Conservation (phyloP, 805 yeast genomes). For the Candida krabiensis region DNA sequence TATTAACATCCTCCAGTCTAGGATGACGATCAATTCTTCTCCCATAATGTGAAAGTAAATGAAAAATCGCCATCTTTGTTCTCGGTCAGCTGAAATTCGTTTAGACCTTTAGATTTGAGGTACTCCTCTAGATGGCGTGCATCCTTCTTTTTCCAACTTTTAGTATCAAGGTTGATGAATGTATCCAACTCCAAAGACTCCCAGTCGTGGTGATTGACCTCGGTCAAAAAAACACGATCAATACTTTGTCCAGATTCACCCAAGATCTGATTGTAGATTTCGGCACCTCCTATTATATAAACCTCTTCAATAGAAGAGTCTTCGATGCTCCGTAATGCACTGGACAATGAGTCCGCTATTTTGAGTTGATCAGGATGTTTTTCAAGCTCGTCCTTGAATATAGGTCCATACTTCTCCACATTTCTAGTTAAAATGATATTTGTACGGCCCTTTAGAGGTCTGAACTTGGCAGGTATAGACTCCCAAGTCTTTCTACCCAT, state of each 20-base stretch:
- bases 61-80: slow-evolving; percentile 40
- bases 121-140: slow-evolving; percentile 36
- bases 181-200: slow-evolving; percentile 64
- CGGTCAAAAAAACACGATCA: slow-evolving; percentile 66
- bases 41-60: slow-evolving; percentile 66
- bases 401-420: slow-evolving; percentile 21
- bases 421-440: slow-evolving; percentile 74
- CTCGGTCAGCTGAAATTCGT: slow-evolving; percentile 30
- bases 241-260: slow-evolving; percentile 33
- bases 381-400: slow-evolving; percentile 27
- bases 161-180: slow-evolving; percentile 46
- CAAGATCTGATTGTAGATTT: slow-evolving; percentile 62
- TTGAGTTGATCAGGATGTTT: slow-evolving; percentile 16
- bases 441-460: slow-evolving; percentile 75
- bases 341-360: slow-evolving; percentile 42
- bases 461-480: slow-evolving; percentile 78
- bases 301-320: slow-evolving; percentile 49
- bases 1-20: too few relatives aligned
- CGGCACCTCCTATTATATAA: slow-evolving; percentile 92
- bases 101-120: slow-evolving; percentile 39
- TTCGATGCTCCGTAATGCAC: slow-evolving; percentile 39
- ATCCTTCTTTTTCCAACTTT: slow-evolving; percentile 39
- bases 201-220: slow-evolving; percentile 43
- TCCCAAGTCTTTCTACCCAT: slow-evolving; percentile 99
- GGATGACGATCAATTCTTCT: too few relatives aligned